Base-by-base conservation (phyloP, 1,284 basidiomycete species). In the Leccinum subspadiceum region DNA sequence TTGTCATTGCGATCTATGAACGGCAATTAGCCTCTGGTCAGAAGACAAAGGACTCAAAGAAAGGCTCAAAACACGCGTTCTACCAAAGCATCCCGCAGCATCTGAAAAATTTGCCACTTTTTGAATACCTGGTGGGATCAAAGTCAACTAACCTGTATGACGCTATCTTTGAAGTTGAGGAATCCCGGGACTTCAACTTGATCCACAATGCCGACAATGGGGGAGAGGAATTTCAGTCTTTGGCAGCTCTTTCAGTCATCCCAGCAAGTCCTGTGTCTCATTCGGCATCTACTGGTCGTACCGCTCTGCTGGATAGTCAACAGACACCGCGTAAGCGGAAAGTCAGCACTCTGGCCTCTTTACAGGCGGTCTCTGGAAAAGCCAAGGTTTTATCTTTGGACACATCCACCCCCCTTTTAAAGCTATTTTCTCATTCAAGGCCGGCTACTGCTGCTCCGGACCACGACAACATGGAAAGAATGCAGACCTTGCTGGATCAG, bases 1-100 rank as follows among this genome's bases (percentile, higher is more conserved):
- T 96, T 48, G 68, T 80, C 52, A 95, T 97, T 64, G 86, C 86
- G 2, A 68, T 89, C 6, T 95, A 94, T 74, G 94, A 97, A 75
- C 83, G 93, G 5, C 85, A 83, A 67, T 76, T 90, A 41, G 78
- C 81, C 10, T 71, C 77, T 26, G 81, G 82, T 2, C 78, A 77
- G 59, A 77, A 72, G 50, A 74, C 81, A 54, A 81, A 83, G 20
- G 79, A 82, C 63, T 76, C 77, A 1, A 78, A 84, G 52, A 81
- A 77, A 62, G 79, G 79, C 48, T 77, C 80, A 9, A 83, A 82
- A 4, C 79, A 85, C 46, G 72, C 77, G 2, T 67, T 92, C 5
- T 89, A 87, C 75, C 79, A 83, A 64, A 84, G 77, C 51, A 78
- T 93, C 46, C 86, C 89, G 6, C 83, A 86, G 31, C 82, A 83